These are phyloP conservation scores for Graphilbum sp. DNA, from an alignment of 2,329 filamentous ascomycete species.

Conservation along the genomic window DNA sequence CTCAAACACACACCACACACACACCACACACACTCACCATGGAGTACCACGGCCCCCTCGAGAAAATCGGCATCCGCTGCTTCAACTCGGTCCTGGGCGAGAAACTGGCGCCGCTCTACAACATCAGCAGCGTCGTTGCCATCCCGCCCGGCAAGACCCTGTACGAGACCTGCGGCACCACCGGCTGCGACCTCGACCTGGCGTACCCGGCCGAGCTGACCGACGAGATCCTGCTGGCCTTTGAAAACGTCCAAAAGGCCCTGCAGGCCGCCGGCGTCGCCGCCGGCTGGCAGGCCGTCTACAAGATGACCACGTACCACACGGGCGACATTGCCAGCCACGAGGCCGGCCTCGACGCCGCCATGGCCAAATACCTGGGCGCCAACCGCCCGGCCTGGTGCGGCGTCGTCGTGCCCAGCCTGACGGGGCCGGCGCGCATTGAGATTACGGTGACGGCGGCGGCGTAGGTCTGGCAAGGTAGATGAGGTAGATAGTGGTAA, in stretches of 20 bases:
- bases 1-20: too few relatives aligned
- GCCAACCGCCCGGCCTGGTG: conserved; percentile 2
- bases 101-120: not conserved
- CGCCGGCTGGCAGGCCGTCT: conserved; percentile 2
- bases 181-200: not conserved
- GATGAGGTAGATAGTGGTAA: too few relatives aligned
- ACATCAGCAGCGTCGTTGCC: not conserved
- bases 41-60: conserved; percentile 3
- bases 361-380: not conserved
- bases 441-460: conserved; percentile 1
- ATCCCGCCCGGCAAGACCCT: not conserved
- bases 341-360: not conserved
- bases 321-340: not conserved
- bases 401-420: not conserved
- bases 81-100: conserved; percentile 2
- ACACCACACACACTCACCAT: too few relatives aligned
- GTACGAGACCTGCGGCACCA: not conserved
- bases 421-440: not conserved
- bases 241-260: conserved; percentile 2
- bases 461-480: not conserved
- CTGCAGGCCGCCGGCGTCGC: conserved; percentile 1
- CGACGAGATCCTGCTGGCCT: conserved; percentile 2
- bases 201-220: not conserved
- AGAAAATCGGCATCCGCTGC: not conserved
- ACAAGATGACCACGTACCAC: conserved; percentile 2